Evolutionary conservation across 148 eudicot species (phyloP).

Genomic region (Nepenthes mirabilis): DNA sequence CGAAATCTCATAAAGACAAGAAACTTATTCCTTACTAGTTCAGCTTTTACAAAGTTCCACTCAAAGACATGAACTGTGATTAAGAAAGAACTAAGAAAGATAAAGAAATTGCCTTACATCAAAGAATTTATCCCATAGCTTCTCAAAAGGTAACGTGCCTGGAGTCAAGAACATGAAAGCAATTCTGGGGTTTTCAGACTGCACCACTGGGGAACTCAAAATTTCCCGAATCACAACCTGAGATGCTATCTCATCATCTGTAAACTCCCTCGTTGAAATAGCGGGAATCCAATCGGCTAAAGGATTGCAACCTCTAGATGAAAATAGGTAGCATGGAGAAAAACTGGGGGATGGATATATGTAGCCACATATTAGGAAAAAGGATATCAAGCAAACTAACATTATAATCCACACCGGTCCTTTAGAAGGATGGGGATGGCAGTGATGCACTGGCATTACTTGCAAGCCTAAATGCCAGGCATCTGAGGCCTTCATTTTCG

Average conservation of each 20-base stretch:
- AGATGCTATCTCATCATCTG: constrained; percentile 55
- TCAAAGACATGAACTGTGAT: not conserved
- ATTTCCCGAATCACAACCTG: constrained; percentile 45
- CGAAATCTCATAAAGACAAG: too few species aligned
- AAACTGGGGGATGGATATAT: constrained; percentile 62
- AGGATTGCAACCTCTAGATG: constrained; percentile 61
- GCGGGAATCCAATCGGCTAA: constrained; percentile 56
- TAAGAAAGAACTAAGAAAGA: not conserved
- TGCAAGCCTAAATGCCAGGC: constrained; percentile 64
- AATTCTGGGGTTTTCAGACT: constrained; percentile 39
- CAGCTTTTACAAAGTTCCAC: not conserved
- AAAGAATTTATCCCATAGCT: constrained; percentile 68
- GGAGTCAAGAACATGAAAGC: constrained; percentile 69
- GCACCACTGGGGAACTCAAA: constrained; percentile 27
- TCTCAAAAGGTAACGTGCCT: constrained; percentile 59
- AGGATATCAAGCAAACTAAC: constrained; percentile 45
- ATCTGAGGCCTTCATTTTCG: constrained; percentile 46
- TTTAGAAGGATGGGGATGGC: constrained; percentile 55
- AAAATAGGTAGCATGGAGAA: constrained; percentile 57
- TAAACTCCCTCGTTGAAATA: constrained; percentile 39
- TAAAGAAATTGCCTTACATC: constrained; percentile 27
- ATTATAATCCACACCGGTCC: constrained; percentile 76
- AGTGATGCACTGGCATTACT: constrained; percentile 38
- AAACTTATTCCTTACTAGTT: too few species aligned
- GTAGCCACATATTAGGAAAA: constrained; percentile 62